Evolutionary conservation across 768 basidiomycete species (phyloP).

Genomic region (Podaxis mareebaensis): DNA sequence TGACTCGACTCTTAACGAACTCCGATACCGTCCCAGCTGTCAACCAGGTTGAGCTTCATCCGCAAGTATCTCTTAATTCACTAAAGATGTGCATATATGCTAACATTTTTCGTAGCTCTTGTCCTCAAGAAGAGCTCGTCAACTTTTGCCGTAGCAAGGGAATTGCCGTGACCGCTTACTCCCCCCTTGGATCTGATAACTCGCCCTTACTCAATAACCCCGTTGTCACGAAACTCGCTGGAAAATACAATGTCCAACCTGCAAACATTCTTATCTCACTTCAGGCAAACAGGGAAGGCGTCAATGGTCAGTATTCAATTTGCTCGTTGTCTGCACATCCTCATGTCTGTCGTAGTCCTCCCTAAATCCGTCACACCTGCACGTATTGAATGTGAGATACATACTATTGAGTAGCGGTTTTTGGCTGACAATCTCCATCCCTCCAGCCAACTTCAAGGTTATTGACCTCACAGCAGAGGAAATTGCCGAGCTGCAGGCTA

Average conservation of each 20-base stretch:
- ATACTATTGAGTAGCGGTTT: neutral
- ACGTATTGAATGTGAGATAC: constrained; percentile 45
- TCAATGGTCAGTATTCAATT: constrained; percentile 41
- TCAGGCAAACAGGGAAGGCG: constrained; percentile 65
- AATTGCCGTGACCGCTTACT: constrained; percentile 77
- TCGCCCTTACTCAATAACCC: constrained; percentile 66
- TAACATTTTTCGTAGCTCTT: constrained; percentile 37
- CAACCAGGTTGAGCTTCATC: constrained; percentile 81
- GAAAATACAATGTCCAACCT: constrained; percentile 56
- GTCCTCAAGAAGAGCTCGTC: constrained; percentile 66
- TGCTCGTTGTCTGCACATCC: neutral
- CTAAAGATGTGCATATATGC: neutral
- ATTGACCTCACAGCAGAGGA: constrained; percentile 65
- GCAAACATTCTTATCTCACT: constrained; percentile 73
- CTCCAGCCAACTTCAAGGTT: constrained; percentile 56
- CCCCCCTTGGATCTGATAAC: constrained; percentile 71
- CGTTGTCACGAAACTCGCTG: constrained; percentile 60
- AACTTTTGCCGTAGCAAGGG: constrained; percentile 61
- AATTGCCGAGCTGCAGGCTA: constrained; percentile 52
- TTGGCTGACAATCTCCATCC: neutral
- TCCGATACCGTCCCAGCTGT: constrained; percentile 68
- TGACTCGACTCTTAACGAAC: constrained; percentile 60
- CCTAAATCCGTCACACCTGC: constrained; percentile 75
- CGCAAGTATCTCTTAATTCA: constrained; percentile 38
- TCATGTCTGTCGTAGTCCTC: constrained; percentile 42